Conservation (phyloP, 106 monocot genomes). For the Allium sativum region DNA sequence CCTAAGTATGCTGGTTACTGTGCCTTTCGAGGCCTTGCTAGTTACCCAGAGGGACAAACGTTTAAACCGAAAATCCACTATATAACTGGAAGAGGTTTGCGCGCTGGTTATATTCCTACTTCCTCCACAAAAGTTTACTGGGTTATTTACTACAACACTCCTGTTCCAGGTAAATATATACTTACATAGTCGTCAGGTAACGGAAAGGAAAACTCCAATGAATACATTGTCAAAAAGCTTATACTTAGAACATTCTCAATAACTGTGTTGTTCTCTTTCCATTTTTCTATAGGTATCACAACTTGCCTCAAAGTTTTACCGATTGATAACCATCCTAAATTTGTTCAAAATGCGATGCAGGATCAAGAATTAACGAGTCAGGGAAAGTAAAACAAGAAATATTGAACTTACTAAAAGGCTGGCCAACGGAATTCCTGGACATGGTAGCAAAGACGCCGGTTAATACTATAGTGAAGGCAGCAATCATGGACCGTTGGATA, state of each 20-base stretch:
- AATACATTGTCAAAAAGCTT: too few species aligned
- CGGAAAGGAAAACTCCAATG: too few species aligned
- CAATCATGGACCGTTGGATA: constrained; percentile 81
- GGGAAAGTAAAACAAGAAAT: constrained; percentile 57
- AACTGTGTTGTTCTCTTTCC: too few species aligned
- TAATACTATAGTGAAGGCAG: constrained; percentile 42
- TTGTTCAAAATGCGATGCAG: constrained; percentile 19
- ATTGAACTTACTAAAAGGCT: constrained; percentile 42
- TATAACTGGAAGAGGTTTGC: constrained; percentile 70
- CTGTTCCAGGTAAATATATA: constrained; percentile 55
- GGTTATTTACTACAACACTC: constrained; percentile 89
- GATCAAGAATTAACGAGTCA: constrained; percentile 30
- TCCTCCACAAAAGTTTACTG: constrained; percentile 80
- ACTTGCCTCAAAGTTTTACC: too few species aligned
- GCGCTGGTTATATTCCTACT: constrained; percentile 81
- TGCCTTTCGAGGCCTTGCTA: constrained; percentile 80
- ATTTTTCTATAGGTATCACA: too few species aligned
- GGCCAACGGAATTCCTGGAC: constrained; percentile 54
- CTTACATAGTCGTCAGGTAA: too few species aligned
- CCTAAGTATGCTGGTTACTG: constrained; percentile 79
- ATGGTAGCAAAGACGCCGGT: constrained; percentile 56
- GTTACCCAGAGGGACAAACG: constrained; percentile 71
- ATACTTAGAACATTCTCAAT: too few species aligned
- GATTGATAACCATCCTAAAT: too few species aligned
- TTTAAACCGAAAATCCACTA: constrained; percentile 64